These are phyloP conservation scores for Nephelium lappaceum DNA, from an alignment of 345 rosid genomes.

Conservation along the genomic window DNA sequence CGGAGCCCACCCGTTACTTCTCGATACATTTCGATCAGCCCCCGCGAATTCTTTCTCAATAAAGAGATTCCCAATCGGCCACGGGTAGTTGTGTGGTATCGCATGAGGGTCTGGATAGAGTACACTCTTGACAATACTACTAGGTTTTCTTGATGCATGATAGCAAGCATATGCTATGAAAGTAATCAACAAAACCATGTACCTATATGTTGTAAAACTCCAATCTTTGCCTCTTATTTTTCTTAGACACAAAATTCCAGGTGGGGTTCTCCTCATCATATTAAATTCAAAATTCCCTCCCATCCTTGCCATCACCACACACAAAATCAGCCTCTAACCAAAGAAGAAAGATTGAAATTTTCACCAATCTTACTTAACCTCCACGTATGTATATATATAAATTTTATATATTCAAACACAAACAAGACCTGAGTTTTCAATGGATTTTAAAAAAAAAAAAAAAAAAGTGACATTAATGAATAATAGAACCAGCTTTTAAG, in stretches of 20 bases:
- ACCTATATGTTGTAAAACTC: slow-evolving; percentile 68
- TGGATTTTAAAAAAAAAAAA: not conserved
- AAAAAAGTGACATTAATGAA: not conserved
- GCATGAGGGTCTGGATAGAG: slow-evolving; percentile 59
- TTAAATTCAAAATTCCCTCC: slow-evolving; percentile 28
- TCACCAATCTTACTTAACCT: slow-evolving; percentile 13
- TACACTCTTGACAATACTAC: slow-evolving; percentile 92
- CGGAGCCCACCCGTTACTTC: slow-evolving; percentile 72
- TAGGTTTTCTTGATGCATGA: slow-evolving; percentile 91
- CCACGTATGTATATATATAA: not conserved
- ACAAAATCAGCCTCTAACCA: slow-evolving; percentile 14
- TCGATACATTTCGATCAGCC: not conserved
- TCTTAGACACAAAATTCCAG: slow-evolving; percentile 57
- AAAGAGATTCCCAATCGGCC: slow-evolving; percentile 77
- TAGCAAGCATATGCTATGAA: slow-evolving; percentile 91
- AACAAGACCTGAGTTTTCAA: slow-evolving; percentile 4
- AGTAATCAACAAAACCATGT: slow-evolving; percentile 65
- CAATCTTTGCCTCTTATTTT: slow-evolving; percentile 68
- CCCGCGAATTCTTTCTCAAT: slow-evolving; percentile 30
- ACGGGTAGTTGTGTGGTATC: slow-evolving; percentile 32
- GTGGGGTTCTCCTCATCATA: slow-evolving; percentile 54
- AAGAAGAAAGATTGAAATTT: not conserved
- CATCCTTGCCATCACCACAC: slow-evolving; percentile 32
- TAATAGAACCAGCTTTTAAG: not conserved
- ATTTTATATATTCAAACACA: not conserved